These are phyloP conservation scores for Metschnikowia lachancei DNA, from an alignment of 805 yeast species.

Conservation along the genomic window DNA sequence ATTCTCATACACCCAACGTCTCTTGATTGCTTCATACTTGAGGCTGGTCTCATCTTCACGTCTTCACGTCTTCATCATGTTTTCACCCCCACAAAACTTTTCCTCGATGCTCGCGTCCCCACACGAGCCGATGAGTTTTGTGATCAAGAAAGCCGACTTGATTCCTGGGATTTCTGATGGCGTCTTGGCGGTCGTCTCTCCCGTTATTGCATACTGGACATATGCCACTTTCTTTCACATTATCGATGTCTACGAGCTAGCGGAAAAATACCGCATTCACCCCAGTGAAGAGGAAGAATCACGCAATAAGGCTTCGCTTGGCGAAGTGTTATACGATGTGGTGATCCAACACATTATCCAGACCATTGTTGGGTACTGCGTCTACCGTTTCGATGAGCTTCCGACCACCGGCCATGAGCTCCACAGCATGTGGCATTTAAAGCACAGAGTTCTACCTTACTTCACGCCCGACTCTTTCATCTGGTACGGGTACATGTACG, in stretches of 20 bases:
- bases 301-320: slow-evolving; percentile 70
- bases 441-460: slow-evolving; percentile 37
- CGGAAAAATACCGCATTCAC: slow-evolving; percentile 85
- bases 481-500: slow-evolving; percentile 57
- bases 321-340: slow-evolving; percentile 78
- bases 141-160: slow-evolving; percentile 39
- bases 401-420: slow-evolving; percentile 54
- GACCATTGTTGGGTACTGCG: slow-evolving; percentile 59
- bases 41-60: not conserved
- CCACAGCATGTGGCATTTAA: slow-evolving; percentile 45
- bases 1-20: too few relatives aligned
- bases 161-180: slow-evolving; percentile 69
- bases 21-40: not conserved
- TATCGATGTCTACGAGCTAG: slow-evolving; percentile 69
- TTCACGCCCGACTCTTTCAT: slow-evolving; percentile 49
- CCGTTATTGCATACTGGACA: slow-evolving; percentile 82
- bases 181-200: slow-evolving; percentile 64
- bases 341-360: slow-evolving; percentile 82
- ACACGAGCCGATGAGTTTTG: slow-evolving; percentile 15
- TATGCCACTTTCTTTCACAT: slow-evolving; percentile 71
- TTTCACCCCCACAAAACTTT: slow-evolving; percentile 23
- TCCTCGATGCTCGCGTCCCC: slow-evolving; percentile 16
- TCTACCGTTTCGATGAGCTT: slow-evolving; percentile 55
- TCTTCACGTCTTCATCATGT: slow-evolving; percentile 3
- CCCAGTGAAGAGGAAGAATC: slow-evolving; percentile 79